Conservation (phyloP, 1,284 basidiomycete genomes). For the Cystobasidium slooffiae region DNA sequence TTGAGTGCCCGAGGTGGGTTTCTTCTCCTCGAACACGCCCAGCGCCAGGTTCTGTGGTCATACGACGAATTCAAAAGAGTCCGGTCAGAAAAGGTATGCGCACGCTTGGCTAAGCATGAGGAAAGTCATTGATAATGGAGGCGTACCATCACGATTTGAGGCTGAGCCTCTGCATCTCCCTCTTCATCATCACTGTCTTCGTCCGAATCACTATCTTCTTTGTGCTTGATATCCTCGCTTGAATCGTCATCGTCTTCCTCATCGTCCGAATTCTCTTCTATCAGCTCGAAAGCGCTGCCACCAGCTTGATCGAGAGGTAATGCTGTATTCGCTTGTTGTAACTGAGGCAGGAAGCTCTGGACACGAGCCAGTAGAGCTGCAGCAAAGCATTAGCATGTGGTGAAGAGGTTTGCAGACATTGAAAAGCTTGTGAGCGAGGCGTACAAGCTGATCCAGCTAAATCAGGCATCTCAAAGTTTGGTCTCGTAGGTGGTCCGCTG, state of each 20-base stretch:
- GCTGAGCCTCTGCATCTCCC: neutral
- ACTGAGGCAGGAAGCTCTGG: conserved; percentile 37
- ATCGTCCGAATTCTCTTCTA: conserved; percentile 32
- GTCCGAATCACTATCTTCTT: conserved; percentile 1
- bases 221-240: neutral
- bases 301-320: conserved; percentile 10
- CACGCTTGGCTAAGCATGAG: no score
- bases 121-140: neutral
- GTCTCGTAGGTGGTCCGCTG: conserved; percentile 5
- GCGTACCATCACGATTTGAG: conserved; percentile 35
- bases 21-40: conserved; percentile 35
- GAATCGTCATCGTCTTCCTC: neutral
- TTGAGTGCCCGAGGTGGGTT: neutral
- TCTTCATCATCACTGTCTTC: conserved; percentile 19
- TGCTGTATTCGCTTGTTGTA: conserved; percentile 33
- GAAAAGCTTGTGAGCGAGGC: neutral
- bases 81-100: no score
- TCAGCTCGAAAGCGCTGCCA: conserved; percentile 30
- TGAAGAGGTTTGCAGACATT: neutral
- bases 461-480: conserved; percentile 38
- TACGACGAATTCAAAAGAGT: no score
- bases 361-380: conserved; percentile 37
- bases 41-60: conserved; percentile 36
- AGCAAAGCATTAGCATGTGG: neutral
- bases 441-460: conserved; percentile 28